Evolutionary conservation across 2,329 filamentous ascomycete species (phyloP), one percentile per base, ranked within the genome.

Genomic region (Aspergillus sp.): DNA sequence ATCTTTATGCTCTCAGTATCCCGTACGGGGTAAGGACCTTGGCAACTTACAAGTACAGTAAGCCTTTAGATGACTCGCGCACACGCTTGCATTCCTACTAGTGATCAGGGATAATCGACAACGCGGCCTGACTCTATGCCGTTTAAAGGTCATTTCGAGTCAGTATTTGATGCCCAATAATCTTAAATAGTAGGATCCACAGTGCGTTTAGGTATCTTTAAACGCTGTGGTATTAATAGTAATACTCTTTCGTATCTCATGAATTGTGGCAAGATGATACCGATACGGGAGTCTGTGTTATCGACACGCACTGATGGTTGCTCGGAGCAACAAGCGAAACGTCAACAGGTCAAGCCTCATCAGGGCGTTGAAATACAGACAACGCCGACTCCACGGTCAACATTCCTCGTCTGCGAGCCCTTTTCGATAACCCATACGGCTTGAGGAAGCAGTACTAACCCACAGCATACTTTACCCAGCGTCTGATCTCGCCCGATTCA

Each of bases 301-400:
- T 54, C 45, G 7, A 51, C 55, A 62, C 59, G 41, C 2, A 44
- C 22, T 42, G 44, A 37, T 30, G 23, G 64, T 67, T 67, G 65
- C 63, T 57, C 53, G 43, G 57, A 58, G 65, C 64, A 67, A 67
- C 58, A 60, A 51, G 45, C 45, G 37, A 45, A 45, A 39, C 56
- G 52, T 57, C 59, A 61, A 61, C 58, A 61, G 45, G 46, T 45
- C 25, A 48, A 52, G 43, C 51, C 37, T 53, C 47, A 52, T 45
- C 46, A 53, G 46, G 53, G 25, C 25, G 25, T 30, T 30, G 19
- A 19, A 20, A 20, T 39, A 39, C 17, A 19, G n/a, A 39, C 37
- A 7, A 27, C 25, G 25, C 25, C 7, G 25, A 19, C 53, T 63
- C 65, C 63, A 63, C 60, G 57, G 45, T 53, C 55, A 60, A 61